These are phyloP conservation scores for Fraxinus latifolia DNA, from an alignment of 305 asterid species.

Conservation along the genomic window DNA sequence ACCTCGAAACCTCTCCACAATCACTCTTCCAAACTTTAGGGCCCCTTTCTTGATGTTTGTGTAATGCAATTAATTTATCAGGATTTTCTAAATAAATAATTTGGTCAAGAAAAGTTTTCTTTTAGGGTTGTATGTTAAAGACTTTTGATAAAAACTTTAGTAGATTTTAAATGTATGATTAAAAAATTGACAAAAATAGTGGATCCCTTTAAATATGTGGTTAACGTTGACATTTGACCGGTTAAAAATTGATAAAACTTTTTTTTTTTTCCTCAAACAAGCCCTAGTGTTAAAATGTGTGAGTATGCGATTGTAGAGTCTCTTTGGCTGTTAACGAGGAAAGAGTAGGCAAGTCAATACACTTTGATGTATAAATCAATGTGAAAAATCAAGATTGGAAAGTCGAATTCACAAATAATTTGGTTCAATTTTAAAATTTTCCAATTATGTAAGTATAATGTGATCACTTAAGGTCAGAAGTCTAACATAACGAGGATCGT, in stretches of 20 bases:
- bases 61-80: background rate
- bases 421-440: background rate
- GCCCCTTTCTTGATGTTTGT: background rate
- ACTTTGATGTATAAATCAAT: background rate
- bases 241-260: too few relatives aligned
- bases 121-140: too few relatives aligned
- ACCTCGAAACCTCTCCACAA: background rate
- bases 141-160: too few relatives aligned
- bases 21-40: background rate
- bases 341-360: too few relatives aligned
- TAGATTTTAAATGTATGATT: too few relatives aligned
- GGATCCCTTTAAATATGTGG: background rate
- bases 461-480: background rate
- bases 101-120: too few relatives aligned
- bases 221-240: too few relatives aligned
- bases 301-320: background rate
- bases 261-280: background rate
- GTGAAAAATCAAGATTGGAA: background rate
- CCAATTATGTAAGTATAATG: background rate
- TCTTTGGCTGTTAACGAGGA: too few relatives aligned
- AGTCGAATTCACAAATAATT: background rate
- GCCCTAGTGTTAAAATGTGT: background rate
- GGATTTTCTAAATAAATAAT: too few relatives aligned
- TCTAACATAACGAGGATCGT: too few relatives aligned
- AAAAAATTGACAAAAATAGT: too few relatives aligned